phyloP scores from a whole-genome alignment of 2,329 filamentous ascomycete genomes.

The Monosporascus sp. region DNA sequence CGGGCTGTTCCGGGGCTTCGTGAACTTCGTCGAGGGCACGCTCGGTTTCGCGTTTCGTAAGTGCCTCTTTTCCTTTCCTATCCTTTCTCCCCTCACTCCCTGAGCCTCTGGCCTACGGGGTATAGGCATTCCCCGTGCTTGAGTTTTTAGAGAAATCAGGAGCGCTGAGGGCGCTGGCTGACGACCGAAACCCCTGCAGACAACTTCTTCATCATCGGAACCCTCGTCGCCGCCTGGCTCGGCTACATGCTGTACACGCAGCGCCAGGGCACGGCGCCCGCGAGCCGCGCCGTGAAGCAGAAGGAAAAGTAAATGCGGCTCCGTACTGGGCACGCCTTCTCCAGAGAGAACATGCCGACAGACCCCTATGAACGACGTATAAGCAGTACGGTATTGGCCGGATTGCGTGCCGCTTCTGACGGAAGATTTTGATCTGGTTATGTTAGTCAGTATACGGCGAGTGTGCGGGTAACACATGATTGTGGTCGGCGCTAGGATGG shows the following conservation, averaged over 20 bases:
- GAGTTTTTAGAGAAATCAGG: not conserved
- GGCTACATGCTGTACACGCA: constrained; percentile 25
- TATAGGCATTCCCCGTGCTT: too few species aligned
- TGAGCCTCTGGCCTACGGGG: not conserved
- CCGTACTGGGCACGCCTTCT: too few species aligned
- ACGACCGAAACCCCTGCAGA: constrained; percentile 10
- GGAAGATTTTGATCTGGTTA: too few species aligned
- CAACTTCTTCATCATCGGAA: constrained; percentile 30
- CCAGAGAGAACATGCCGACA: too few species aligned
- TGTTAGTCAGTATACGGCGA: too few species aligned
- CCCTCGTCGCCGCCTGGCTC: constrained; percentile 22
- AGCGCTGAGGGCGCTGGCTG: not conserved
- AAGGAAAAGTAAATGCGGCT: constrained; percentile 2
- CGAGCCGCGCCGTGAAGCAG: constrained; percentile 20
- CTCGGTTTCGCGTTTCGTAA: constrained; percentile 28
- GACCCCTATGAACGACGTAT: too few species aligned
- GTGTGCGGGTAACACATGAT: too few species aligned
- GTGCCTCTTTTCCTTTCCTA: constrained; percentile 3
- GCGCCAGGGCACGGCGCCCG: constrained; percentile 20
- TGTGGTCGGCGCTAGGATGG: too few species aligned
- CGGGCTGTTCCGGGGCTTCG: constrained; percentile 17
- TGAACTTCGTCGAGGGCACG: constrained; percentile 25
- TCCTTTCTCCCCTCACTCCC: not conserved
- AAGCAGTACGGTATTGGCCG: too few species aligned
- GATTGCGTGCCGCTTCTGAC: too few species aligned